A percentile compares a stretch with the other conserved stretches of the same genome.
Evolutionary conservation across 129 eudicot species (phyloP).

Genomic region (Tagetes patula): DNA sequence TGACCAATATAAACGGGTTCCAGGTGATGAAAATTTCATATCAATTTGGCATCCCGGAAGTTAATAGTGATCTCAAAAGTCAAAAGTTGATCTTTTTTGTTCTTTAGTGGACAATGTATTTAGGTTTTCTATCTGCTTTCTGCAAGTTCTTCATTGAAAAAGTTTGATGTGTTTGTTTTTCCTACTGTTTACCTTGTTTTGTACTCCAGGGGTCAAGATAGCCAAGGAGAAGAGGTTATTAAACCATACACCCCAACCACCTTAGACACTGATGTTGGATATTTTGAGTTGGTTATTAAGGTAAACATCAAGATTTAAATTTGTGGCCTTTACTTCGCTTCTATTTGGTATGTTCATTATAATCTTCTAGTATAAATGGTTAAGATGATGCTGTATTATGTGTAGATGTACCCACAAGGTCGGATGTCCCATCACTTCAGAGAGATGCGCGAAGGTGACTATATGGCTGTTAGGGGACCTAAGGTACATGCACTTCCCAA

Average conservation of each 20-base stretch:
- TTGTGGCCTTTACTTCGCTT: neutral
- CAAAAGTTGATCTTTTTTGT: conserved; percentile 9
- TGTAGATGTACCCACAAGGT: conserved; percentile 98
- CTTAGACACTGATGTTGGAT: conserved; percentile 86
- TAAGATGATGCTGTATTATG: neutral
- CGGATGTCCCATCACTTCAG: conserved; percentile 98
- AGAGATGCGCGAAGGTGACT: conserved; percentile 89
- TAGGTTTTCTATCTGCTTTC: conserved; percentile 13
- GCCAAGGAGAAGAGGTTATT: conserved; percentile 90
- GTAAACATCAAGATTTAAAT: conserved; percentile 28
- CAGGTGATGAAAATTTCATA: conserved; percentile 7
- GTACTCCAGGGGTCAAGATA: conserved; percentile 76
- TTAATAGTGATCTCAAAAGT: neutral
- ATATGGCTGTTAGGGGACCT: conserved; percentile 86
- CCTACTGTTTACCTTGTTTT: conserved; percentile 1
- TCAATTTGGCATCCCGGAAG: neutral
- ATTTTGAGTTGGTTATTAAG: conserved; percentile 95
- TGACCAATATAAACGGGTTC: neutral
- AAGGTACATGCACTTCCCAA: conserved; percentile 47
- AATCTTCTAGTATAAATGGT: conserved; percentile 6
- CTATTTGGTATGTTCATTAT: neutral
- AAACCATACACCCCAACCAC: conserved; percentile 96
- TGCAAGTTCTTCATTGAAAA: neutral
- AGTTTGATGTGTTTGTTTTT: conserved; percentile 12
- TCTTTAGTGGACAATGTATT: neutral